Conservation (phyloP, 257 asterid genomes). For the Rhazya stricta region DNA sequence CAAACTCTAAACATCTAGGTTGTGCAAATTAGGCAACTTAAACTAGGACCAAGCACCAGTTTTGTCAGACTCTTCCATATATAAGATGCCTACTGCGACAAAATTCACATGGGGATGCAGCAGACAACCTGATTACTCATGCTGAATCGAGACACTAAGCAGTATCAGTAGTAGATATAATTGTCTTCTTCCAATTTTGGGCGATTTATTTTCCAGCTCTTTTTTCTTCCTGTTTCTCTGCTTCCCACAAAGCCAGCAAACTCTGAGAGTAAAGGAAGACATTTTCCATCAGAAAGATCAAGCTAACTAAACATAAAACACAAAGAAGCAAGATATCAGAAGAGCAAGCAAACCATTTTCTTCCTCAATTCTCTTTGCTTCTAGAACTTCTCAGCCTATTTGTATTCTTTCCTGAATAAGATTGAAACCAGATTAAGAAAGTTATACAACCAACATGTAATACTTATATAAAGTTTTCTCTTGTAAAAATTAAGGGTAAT, state of each 20-base stretch:
- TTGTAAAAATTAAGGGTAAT: background rate
- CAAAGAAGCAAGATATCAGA: slow-evolving; percentile 8
- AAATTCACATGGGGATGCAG: background rate
- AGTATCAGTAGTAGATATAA: slow-evolving; percentile 34
- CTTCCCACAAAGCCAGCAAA: slow-evolving; percentile 75
- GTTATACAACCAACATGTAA: background rate
- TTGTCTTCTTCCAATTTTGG: slow-evolving; percentile 91
- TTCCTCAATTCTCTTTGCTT: slow-evolving; percentile 90
- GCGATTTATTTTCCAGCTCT: slow-evolving; percentile 84
- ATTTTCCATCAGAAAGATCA: slow-evolving; percentile 17
- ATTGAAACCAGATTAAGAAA: background rate
- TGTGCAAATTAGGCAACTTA: background rate
- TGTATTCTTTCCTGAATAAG: slow-evolving; percentile 77
- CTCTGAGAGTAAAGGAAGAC: slow-evolving; percentile 32
- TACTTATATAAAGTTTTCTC: background rate
- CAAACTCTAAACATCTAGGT: background rate
- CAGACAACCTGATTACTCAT: background rate
- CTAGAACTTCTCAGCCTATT: slow-evolving; percentile 73
- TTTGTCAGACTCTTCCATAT: background rate
- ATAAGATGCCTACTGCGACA: background rate
- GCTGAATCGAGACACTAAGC: background rate
- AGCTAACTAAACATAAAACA: background rate
- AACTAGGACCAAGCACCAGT: background rate
- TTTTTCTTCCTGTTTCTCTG: slow-evolving; percentile 86
- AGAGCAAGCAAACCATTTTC: slow-evolving; percentile 48